Evolutionary conservation across 169 alveolate genomes (phyloP).

Genomic region (Blepharisma undulans): DNA sequence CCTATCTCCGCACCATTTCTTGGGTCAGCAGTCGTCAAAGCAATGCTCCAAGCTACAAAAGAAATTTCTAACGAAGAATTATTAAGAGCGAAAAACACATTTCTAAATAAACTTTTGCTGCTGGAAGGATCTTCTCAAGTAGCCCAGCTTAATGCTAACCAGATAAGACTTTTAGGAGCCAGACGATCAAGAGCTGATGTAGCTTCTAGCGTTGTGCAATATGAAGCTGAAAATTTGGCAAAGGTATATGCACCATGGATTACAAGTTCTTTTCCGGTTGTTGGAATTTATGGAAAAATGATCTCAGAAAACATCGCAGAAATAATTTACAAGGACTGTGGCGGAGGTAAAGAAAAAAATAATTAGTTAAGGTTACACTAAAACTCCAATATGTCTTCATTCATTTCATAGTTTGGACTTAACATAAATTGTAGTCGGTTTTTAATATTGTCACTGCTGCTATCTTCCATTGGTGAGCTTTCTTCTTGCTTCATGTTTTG

Average conservation of each 20-base stretch:
- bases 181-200: background rate
- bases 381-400: background rate
- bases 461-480: background rate
- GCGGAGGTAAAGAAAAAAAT: background rate
- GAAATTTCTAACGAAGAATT: background rate
- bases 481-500: background rate
- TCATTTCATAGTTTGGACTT: background rate
- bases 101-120: background rate
- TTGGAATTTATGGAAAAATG: conserved; percentile 3
- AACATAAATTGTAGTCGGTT: background rate
- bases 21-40: background rate
- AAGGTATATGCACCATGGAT: background rate
- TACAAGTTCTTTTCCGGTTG: background rate
- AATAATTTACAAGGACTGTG: background rate
- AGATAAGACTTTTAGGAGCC: background rate
- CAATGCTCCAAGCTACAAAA: background rate
- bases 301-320: background rate
- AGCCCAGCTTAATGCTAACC: conserved; percentile 15
- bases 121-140: background rate
- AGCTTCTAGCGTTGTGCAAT: background rate
- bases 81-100: background rate
- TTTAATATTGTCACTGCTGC: background rate
- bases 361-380: background rate
- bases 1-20: conserved; percentile 12
- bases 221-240: background rate